Evolutionary conservation across 257 asterid species (phyloP), one percentile per base, ranked within the genome.

Genomic region (Lithospermum erythrorhizon): DNA sequence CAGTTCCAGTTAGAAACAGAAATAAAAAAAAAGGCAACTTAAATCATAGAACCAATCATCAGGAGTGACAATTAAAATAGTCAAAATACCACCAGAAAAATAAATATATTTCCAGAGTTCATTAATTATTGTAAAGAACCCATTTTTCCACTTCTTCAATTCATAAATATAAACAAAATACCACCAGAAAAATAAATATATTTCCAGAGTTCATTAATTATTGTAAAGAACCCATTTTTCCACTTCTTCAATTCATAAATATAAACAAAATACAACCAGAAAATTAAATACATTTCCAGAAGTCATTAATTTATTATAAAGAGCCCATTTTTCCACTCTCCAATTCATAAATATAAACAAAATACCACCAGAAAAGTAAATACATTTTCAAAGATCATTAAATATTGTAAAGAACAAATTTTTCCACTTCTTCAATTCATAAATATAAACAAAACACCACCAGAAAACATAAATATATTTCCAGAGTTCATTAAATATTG

Each of bases 11-110:
- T 47, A 41, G 59, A 59, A 69, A 51, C 65, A 64, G 63, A 72
- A 69, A 54, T 62, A 27, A 3, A 2, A 27, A 27, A 32, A 32
- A 32, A 32, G 41, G 48, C 55, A 17, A 45, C 49, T 73, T 7
- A 62, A 59, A 35, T 60, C 59, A 63, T 49, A 67, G 73, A 72
- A 55, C 69, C 27, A 59, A 63, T 61, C 66, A 65, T 64, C 73
- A 68, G 61, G 32, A 27, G 32, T 27, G 32, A 27, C 4, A 27
- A 27, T n/a, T n/a, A n/a, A n/a, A n/a, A n/a, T n/a, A n/a, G n/a
- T n/a, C 7, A 27, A 27, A 27, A 27, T 27, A 27, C 32, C 32
- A 27, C 2, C 2, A 27, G 75, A 76, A 61, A 72, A 71, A 73
- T 63, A 54, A 13, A 37, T 8, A 54, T 14, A 35, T 35, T 35